A percentile compares a stretch with the other conserved stretches of the same genome.
Conservation (phyloP, 2,329 filamentous ascomycete genomes). For the Aspergillus aculeatinus region DNA sequence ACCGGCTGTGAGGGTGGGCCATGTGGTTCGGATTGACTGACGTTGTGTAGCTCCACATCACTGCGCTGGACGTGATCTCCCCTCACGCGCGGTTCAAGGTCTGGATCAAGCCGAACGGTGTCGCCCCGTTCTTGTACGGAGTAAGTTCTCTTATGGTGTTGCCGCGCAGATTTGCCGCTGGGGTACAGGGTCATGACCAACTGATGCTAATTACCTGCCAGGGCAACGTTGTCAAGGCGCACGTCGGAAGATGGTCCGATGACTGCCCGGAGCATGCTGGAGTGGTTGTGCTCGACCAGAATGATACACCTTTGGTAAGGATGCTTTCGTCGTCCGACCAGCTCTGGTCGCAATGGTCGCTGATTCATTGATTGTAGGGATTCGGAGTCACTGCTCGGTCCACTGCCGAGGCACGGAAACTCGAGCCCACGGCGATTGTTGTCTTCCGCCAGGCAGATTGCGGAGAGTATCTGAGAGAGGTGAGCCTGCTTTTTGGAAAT, state of each 20-base stretch:
- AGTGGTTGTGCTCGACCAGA: constrained; percentile 85
- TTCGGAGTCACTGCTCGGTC: constrained; percentile 90
- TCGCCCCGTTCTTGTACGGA: constrained; percentile 96
- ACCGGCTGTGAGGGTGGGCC: background rate
- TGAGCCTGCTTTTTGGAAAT: constrained; percentile 23
- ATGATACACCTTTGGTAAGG: constrained; percentile 73
- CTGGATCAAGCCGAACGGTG: constrained; percentile 93
- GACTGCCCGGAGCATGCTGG: constrained; percentile 93
- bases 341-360: background rate
- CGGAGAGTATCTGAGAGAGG: constrained; percentile 89
- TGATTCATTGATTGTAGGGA: constrained; percentile 52
- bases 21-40: background rate
- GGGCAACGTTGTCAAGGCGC: constrained; percentile 77
- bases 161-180: background rate
- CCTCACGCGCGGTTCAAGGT: constrained; percentile 94
- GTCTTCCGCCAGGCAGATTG: constrained; percentile 91
- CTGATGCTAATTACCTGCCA: background rate
- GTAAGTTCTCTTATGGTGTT: constrained; percentile 30
- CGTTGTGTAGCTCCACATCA: constrained; percentile 67
- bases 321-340: background rate
- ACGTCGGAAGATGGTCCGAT: constrained; percentile 80
- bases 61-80: constrained; percentile 82
- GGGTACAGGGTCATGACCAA: background rate
- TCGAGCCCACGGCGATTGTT: constrained; percentile 88
- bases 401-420: constrained; percentile 74